Base-by-base conservation (phyloP, 352 stramenopile genomes). In the Phytophthora uliginosa region DNA sequence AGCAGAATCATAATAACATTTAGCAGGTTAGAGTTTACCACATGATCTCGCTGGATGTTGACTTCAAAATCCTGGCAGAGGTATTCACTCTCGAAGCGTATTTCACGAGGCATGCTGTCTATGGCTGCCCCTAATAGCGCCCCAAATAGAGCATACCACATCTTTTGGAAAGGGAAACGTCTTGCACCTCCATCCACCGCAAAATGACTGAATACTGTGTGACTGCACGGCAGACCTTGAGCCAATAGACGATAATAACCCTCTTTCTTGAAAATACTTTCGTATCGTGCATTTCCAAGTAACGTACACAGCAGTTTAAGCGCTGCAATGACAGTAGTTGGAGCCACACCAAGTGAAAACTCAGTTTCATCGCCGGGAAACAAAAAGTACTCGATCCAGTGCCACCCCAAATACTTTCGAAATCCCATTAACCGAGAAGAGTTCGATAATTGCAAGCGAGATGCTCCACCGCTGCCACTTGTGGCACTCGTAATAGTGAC, bases 71-170 rank as follows among this genome's bases (percentile, higher is more conserved):
- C 87, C 36, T 93, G 91, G 31, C 60, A 72, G 33, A 94, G 65
- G 24, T 83, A 88, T 38, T 87, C 90, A 68, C 87, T 83, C 15
- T 92, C 80, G 61, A 91, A 87, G 50, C 84, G 65, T 62, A 92
- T 84, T 53, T 88, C 69, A 74, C 86, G 75, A 18, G 87, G 82
- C 31, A 89, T 74, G 0, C 84, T 85, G n/a, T 93, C 85, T 9
- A 90, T 78, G 0, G 87, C 84, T 28, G 82, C 76, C 1, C 87
- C 87, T 48, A 94, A 69, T 50, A 93, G 34, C 47, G 83, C 86
- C 53, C 85, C 90, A 62, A 94, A 82, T 5, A 94, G 72, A 38
- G 77, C 69, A 57, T 92, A 92, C 84, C 84, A 94, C 75, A 92
- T 82, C 15, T 92, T 78, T 20, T 92, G 66, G 42, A 94, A 92